A percentile compares a stretch with the other conserved stretches of the same genome.
Conservation (phyloP, 2,329 filamentous ascomycete genomes). For the Aspergillus versicolor region DNA sequence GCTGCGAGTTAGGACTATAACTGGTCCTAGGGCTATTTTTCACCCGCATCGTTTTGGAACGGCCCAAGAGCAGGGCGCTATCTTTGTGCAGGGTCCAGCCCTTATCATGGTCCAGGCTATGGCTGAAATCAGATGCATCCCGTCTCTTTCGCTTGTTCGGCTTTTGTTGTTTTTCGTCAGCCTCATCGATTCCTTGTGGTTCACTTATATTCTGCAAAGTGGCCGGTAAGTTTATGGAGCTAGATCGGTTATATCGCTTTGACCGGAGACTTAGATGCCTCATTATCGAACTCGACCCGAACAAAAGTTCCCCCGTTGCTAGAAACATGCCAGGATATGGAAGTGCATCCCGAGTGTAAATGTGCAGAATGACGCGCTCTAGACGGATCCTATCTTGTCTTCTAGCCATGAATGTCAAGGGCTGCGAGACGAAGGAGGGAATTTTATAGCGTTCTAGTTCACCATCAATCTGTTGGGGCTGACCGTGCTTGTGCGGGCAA, state of each 20-base stretch:
- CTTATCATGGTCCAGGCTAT: slow-evolving; percentile 8
- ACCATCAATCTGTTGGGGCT: slow-evolving; percentile 46
- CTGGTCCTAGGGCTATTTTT: slow-evolving; percentile 6
- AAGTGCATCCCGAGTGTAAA: slow-evolving; percentile 79
- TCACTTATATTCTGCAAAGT: not conserved
- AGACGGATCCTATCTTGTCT: slow-evolving; percentile 74
- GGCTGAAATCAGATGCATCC: not conserved
- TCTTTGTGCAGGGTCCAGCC: not conserved
- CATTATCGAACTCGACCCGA: slow-evolving; percentile 77
- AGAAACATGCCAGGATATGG: slow-evolving; percentile 79
- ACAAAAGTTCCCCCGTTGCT: slow-evolving; percentile 67
- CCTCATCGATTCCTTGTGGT: not conserved
- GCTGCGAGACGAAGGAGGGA: slow-evolving; percentile 61
- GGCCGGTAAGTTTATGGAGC: slow-evolving; percentile 45
- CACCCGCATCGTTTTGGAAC: slow-evolving; percentile 12
- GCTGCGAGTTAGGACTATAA: not conserved
- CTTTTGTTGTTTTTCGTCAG: not conserved
- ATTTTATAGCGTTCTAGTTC: slow-evolving; percentile 78
- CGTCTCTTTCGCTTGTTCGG: not conserved
- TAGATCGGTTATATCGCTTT: slow-evolving; percentile 71
- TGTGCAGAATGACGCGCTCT: slow-evolving; percentile 70
- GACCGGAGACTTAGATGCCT: slow-evolving; percentile 79
- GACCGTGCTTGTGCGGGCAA: slow-evolving; percentile 58
- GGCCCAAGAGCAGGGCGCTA: slow-evolving; percentile 4
- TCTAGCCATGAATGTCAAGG: slow-evolving; percentile 71